A percentile compares a stretch with the other conserved stretches of the same genome.
Evolutionary conservation across 1,139 yeast species (phyloP).

Genomic region (Pichia sp.): DNA sequence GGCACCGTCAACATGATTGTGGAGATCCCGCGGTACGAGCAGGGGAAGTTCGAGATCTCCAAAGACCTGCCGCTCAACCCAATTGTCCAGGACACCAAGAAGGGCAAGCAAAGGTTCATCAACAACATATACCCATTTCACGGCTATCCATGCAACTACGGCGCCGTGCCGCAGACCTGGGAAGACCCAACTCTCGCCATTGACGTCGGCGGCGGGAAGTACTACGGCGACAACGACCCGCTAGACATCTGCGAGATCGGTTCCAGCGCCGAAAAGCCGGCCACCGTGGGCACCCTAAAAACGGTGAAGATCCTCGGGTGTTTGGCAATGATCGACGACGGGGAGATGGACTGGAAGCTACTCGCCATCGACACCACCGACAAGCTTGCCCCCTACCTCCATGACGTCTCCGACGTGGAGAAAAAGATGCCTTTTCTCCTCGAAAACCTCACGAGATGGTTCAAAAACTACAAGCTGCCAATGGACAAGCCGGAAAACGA

Average conservation of each 20-base stretch:
- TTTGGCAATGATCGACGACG: constrained; percentile 92
- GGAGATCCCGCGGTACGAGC: constrained; percentile 94
- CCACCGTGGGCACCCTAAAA: constrained; percentile 61
- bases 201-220: constrained; percentile 15
- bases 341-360: constrained; percentile 97
- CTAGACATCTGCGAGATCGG: constrained; percentile 96
- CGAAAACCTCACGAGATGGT: constrained; percentile 86
- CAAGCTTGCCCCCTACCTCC: constrained; percentile 69
- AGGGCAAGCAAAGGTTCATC: constrained; percentile 81
- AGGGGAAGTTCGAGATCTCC: constrained; percentile 87
- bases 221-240: constrained; percentile 92
- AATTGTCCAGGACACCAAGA: constrained; percentile 87
- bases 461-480: constrained; percentile 91
- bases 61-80: constrained; percentile 77
- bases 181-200: constrained; percentile 51
- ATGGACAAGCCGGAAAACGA: constrained; percentile 86
- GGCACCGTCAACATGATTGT: constrained; percentile 82
- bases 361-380: constrained; percentile 80
- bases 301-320: constrained; percentile 90
- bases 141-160: constrained; percentile 94
- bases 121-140: constrained; percentile 94
- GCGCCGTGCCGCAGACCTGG: constrained; percentile 99
- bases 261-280: constrained; percentile 41
- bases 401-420: constrained; percentile 81
- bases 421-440: constrained; percentile 78